Conservation (phyloP, 306 rosid genomes). For the Canavalia ensiformis region DNA sequence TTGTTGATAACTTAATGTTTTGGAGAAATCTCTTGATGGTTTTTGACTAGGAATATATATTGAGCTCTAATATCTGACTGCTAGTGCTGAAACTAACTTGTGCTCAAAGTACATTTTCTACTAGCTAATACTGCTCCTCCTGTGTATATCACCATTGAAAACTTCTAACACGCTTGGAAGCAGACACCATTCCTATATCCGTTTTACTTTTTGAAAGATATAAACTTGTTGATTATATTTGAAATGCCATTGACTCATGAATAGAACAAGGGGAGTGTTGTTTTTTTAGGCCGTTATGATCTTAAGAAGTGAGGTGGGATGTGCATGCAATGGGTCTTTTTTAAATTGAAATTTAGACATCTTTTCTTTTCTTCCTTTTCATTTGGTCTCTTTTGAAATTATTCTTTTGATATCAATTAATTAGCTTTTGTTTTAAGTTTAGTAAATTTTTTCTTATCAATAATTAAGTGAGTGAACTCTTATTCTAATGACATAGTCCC, state of each 20-base stretch:
- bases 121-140: constrained; percentile 84
- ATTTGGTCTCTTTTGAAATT: too few relatives aligned
- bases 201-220: constrained; percentile 14
- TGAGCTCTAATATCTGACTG: neutral
- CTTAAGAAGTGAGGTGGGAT: neutral
- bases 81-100: constrained; percentile 41
- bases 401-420: too few relatives aligned
- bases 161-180: constrained; percentile 92
- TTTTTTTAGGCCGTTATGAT: constrained; percentile 14
- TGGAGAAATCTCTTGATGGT: neutral
- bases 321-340: too few relatives aligned
- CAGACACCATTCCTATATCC: constrained; percentile 67
- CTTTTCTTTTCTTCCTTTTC: too few relatives aligned
- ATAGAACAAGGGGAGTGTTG: neutral
- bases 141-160: constrained; percentile 87
- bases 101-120: constrained; percentile 29
- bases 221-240: constrained; percentile 29
- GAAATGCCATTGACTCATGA: constrained; percentile 3
- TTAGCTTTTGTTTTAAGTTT: too few relatives aligned
- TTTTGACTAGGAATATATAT: constrained; percentile 23
- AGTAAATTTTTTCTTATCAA: too few relatives aligned
- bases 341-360: too few relatives aligned
- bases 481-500: too few relatives aligned
- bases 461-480: too few relatives aligned
- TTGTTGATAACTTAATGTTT: neutral